phyloP scores from a whole-genome alignment of 306 rosid species.

The Vigna angularis region DNA sequence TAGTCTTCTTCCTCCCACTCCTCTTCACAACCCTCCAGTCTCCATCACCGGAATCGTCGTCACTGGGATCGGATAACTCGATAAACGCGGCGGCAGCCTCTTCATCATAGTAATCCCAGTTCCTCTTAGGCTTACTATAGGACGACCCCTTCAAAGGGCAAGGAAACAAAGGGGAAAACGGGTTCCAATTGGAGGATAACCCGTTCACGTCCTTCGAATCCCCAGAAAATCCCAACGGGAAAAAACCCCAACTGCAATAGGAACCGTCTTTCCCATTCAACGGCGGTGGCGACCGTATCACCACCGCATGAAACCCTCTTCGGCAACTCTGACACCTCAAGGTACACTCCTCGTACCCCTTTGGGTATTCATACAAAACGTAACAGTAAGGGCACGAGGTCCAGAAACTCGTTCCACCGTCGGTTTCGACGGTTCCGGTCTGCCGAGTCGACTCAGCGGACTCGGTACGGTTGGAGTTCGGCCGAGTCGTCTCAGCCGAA shows the following conservation, averaged over 20 bases:
- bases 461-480: constrained; percentile 41
- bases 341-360: constrained; percentile 79
- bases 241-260: constrained; percentile 85
- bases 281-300: constrained; percentile 72
- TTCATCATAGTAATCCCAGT: constrained; percentile 60
- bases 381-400: constrained; percentile 96
- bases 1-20: constrained; percentile 53
- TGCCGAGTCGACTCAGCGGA: constrained; percentile 49
- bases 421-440: constrained; percentile 40
- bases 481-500: constrained; percentile 38
- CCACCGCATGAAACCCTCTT: constrained; percentile 80
- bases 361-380: constrained; percentile 76
- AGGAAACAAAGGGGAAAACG: constrained; percentile 75
- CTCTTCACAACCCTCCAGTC: constrained; percentile 57
- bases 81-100: constrained; percentile 63
- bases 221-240: constrained; percentile 70
- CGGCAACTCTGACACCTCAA: constrained; percentile 82
- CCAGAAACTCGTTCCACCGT: constrained; percentile 67
- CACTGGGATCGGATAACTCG: constrained; percentile 67
- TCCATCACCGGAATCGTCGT: constrained; percentile 82
- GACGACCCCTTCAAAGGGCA: constrained; percentile 59
- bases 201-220: constrained; percentile 51
- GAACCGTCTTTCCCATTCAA: constrained; percentile 54
- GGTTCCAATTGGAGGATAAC: constrained; percentile 67
- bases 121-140: constrained; percentile 34